Evolutionary conservation across 768 basidiomycete genomes (phyloP).

Genomic region (Megacollybia marginata): DNA sequence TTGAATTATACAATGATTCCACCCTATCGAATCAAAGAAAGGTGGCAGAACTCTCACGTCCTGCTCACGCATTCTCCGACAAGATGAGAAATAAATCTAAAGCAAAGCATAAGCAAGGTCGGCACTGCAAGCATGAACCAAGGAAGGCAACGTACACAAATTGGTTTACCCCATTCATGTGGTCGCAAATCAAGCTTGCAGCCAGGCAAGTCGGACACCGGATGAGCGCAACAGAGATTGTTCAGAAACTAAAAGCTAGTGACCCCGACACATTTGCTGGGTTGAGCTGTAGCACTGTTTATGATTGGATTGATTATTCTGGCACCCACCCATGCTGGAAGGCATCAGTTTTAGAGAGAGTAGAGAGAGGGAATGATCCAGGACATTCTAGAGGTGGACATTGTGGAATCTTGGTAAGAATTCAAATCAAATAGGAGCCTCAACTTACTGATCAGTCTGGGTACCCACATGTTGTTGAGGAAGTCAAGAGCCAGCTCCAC

Average conservation of each 20-base stretch:
- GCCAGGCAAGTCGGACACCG: constrained; percentile 4
- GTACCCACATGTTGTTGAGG: constrained; percentile 10
- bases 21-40: too few species aligned
- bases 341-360: constrained; percentile 4
- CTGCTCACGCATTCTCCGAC: too few species aligned
- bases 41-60: too few species aligned
- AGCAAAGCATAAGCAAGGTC: too few species aligned
- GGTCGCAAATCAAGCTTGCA: constrained; percentile 7
- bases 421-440: neutral
- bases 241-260: constrained; percentile 7
- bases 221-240: constrained; percentile 12
- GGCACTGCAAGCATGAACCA: too few species aligned
- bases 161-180: too few species aligned
- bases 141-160: too few species aligned
- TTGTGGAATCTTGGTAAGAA: constrained; percentile 11
- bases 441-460: constrained; percentile 1
- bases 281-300: constrained; percentile 13
- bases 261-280: constrained; percentile 8
- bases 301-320: constrained; percentile 18
- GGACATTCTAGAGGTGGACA: constrained; percentile 11
- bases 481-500: constrained; percentile 10
- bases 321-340: constrained; percentile 12
- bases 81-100: too few species aligned
- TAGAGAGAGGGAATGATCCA: constrained; percentile 4
- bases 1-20: too few species aligned